Conservation (phyloP, 2,329 filamentous ascomycete species). For the Cladophialophora exuberans region DNA sequence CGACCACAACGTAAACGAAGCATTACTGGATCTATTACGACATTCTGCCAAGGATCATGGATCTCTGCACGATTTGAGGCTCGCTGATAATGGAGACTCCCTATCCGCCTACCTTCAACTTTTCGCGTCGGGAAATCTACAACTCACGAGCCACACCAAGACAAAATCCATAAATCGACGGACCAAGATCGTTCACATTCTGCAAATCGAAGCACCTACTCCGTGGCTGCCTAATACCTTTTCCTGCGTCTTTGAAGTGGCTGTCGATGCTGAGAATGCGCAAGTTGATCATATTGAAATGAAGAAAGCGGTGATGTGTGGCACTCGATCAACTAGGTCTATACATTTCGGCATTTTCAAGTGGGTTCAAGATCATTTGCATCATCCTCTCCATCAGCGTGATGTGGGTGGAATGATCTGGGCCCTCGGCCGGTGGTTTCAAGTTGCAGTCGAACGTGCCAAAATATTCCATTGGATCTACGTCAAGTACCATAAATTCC, state of each 20-base stretch:
- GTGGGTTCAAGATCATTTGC: conserved; percentile 29
- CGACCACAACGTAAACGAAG: conserved; percentile 10
- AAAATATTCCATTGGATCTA: conserved; percentile 26
- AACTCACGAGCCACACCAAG: conserved; percentile 20
- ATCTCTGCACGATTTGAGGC: not conserved
- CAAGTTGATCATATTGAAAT: conserved; percentile 19
- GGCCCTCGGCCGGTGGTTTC: conserved; percentile 33
- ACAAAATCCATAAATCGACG: conserved; percentile 12
- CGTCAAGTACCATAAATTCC: conserved; percentile 9
- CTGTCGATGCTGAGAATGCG: conserved; percentile 22
- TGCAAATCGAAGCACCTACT: conserved; percentile 25
- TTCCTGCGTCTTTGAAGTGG: conserved; percentile 23
- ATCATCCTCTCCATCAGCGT: conserved; percentile 22
- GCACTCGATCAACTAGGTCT: not conserved
- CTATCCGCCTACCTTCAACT: conserved; percentile 24
- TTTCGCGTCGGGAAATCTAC: conserved; percentile 32
- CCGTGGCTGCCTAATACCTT: conserved; percentile 29
- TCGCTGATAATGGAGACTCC: not conserved
- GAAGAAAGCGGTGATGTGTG: conserved; percentile 6
- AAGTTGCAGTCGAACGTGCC: conserved; percentile 28
- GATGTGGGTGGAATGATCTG: conserved; percentile 31
- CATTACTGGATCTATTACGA: conserved; percentile 7
- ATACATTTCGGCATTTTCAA: conserved; percentile 18
- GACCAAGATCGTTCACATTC: conserved; percentile 23
- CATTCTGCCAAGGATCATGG: not conserved